phyloP scores from a whole-genome alignment of 768 basidiomycete genomes.

The Tricholoma hemisulphureum region DNA sequence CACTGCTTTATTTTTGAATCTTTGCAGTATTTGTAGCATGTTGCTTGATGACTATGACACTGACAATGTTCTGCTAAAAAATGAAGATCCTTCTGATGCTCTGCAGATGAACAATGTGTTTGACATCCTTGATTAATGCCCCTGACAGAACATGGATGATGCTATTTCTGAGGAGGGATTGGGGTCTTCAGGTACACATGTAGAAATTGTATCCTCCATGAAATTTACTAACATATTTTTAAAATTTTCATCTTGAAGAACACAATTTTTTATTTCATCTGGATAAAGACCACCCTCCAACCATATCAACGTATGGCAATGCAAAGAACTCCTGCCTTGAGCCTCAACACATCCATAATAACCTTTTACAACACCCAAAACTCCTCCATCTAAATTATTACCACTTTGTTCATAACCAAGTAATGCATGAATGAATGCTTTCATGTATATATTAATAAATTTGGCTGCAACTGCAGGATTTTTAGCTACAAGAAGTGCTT shows the following conservation, averaged over 20 bases:
- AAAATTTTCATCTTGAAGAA: conserved; percentile 19
- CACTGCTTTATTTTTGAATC: conserved; percentile 15
- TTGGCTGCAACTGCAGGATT: no score
- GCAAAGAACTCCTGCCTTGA: conserved; percentile 34
- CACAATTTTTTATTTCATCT: conserved; percentile 4
- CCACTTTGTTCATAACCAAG: conserved; percentile 26
- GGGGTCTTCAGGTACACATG: conserved; percentile 20
- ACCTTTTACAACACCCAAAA: no score
- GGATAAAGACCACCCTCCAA: no score
- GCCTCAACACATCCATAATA: no score
- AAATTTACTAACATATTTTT: conserved; percentile 15
- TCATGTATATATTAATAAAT: no score
- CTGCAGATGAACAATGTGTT: background rate
- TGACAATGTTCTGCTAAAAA: conserved; percentile 27
- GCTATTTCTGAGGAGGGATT: background rate
- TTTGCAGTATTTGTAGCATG: no score
- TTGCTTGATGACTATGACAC: conserved; percentile 36
- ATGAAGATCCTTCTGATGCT: conserved; percentile 19
- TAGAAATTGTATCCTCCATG: no score
- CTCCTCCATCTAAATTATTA: no score
- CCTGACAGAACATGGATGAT: conserved; percentile 21
- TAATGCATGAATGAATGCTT: conserved; percentile 30
- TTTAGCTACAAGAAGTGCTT: no score
- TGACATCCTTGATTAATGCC: background rate
- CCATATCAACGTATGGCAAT: conserved; percentile 23